These are phyloP conservation scores for Talaromyces sp. DNA, from an alignment of 2,329 filamentous ascomycete species.

Conservation along the genomic window DNA sequence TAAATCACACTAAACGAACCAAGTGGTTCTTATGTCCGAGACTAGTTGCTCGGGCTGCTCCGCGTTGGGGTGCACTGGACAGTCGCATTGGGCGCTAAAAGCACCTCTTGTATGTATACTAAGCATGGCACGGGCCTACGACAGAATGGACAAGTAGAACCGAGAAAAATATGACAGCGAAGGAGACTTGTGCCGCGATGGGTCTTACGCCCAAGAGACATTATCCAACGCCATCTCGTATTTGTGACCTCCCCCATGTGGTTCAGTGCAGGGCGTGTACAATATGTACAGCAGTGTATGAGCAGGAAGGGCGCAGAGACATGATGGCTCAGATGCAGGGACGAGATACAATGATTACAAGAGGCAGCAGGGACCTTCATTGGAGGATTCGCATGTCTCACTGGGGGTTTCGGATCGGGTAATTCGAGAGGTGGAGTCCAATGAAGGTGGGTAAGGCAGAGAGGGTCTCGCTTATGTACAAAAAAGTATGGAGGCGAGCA, in stretches of 20 bases:
- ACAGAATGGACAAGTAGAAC: not conserved
- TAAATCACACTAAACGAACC: too few relatives aligned
- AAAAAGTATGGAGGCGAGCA: not conserved
- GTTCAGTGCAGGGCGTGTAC: too few relatives aligned
- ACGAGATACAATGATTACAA: too few relatives aligned
- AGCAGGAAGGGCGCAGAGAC: not conserved
- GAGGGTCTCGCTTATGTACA: constrained; percentile 9
- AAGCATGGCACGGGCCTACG: constrained; percentile 7
- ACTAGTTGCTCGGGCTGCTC: not conserved
- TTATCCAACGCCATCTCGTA: not conserved
- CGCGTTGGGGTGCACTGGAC: constrained; percentile 7
- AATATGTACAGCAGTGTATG: too few relatives aligned
- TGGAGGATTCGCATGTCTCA: not conserved
- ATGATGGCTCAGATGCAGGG: constrained; percentile 2
- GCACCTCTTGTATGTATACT: not conserved
- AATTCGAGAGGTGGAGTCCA: not conserved
- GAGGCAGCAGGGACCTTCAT: too few relatives aligned
- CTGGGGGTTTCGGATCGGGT: constrained; percentile 4
- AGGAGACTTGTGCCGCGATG: not conserved
- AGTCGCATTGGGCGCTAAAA: constrained; percentile 10
- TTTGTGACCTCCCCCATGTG: too few relatives aligned
- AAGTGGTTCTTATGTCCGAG: not conserved
- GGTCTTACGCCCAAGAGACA: too few relatives aligned
- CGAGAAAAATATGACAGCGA: not conserved
- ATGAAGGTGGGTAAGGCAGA: not conserved